phyloP scores from a whole-genome alignment of 106 monocot species.

The Dendrobium nobile region DNA sequence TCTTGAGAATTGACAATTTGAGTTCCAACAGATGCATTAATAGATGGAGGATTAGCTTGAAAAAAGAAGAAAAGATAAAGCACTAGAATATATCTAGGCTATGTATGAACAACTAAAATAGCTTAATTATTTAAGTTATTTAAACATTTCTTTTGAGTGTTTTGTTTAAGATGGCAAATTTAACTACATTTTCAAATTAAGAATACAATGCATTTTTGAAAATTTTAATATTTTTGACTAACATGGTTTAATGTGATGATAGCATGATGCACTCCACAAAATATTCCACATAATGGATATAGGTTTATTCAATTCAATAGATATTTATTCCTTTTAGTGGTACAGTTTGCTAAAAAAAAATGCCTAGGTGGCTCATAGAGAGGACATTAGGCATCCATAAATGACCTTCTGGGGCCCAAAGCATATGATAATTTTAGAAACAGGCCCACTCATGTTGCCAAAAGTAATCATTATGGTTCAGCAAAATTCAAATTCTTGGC shows the following conservation, averaged over 20 bases:
- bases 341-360: too few relatives aligned
- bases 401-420: too few relatives aligned
- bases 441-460: too few relatives aligned
- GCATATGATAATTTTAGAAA: too few relatives aligned
- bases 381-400: too few relatives aligned
- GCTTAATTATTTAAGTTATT: not conserved
- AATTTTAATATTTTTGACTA: too few relatives aligned
- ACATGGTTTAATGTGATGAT: not conserved
- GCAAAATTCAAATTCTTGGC: too few relatives aligned
- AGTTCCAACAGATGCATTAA: not conserved
- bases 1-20: not conserved
- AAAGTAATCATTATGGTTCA: too few relatives aligned
- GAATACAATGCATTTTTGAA: not conserved
- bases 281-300: not conserved
- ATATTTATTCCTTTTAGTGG: too few relatives aligned
- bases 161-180: not conserved
- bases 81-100: not conserved
- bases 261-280: not conserved
- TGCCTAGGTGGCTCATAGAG: too few relatives aligned
- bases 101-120: not conserved
- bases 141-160: not conserved
- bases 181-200: not conserved
- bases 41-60: not conserved
- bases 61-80: not conserved
- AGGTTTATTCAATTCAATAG: too few relatives aligned